These are phyloP conservation scores for Xanthoparmelia taractica DNA, from an alignment of 495 filamentous ascomycete genomes.

Conservation along the genomic window DNA sequence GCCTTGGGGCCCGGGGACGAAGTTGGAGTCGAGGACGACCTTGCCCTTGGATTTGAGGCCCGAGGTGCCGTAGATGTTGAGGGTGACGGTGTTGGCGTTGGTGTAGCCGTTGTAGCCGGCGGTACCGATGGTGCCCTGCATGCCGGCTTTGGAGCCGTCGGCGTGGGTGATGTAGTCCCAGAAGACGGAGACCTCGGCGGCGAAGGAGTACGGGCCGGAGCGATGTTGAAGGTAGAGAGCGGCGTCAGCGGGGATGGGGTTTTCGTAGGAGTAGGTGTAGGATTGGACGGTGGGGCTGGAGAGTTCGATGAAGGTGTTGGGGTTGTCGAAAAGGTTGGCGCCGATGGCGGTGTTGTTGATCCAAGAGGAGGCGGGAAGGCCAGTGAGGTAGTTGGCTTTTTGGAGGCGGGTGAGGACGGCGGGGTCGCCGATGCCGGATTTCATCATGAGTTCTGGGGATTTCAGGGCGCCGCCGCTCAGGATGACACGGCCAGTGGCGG, in stretches of 20 bases:
- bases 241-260: slow-evolving; percentile 29
- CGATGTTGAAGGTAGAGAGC: slow-evolving; percentile 30
- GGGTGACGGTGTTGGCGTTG: slow-evolving; percentile 32
- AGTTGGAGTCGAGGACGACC: slow-evolving; percentile 32
- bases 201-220: slow-evolving; percentile 36
- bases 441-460: slow-evolving; percentile 64
- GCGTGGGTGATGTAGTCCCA: slow-evolving; percentile 32
- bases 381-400: slow-evolving; percentile 21
- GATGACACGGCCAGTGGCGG: neutral
- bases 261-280: slow-evolving; percentile 33
- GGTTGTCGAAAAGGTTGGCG: slow-evolving; percentile 38
- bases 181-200: slow-evolving; percentile 35
- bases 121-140: slow-evolving; percentile 38
- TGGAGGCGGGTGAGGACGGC: slow-evolving; percentile 27
- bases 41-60: slow-evolving; percentile 33
- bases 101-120: slow-evolving; percentile 30
- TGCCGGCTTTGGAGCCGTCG: slow-evolving; percentile 30
- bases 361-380: slow-evolving; percentile 26
- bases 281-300: slow-evolving; percentile 29
- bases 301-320: slow-evolving; percentile 40
- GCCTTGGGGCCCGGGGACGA: slow-evolving; percentile 29
- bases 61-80: slow-evolving; percentile 40
- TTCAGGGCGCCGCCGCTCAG: slow-evolving; percentile 59
- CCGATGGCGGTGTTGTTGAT: slow-evolving; percentile 35
- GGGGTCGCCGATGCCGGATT: slow-evolving; percentile 51